Evolutionary conservation across 2,329 filamentous ascomycete genomes (phyloP), one percentile per base, ranked within the genome.

Genomic region (Botrytis fabae): DNA sequence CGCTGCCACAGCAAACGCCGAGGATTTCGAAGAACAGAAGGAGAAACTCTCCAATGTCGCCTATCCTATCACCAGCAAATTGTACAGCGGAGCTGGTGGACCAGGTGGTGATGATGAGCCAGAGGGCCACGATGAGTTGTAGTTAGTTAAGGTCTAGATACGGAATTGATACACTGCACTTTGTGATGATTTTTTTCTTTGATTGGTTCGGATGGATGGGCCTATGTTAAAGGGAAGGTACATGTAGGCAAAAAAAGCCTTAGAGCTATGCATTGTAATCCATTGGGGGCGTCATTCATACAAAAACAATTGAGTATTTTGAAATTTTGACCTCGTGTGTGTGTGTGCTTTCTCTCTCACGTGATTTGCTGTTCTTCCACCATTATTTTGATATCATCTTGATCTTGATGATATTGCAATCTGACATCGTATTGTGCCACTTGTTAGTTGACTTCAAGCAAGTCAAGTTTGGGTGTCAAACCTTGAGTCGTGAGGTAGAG

Each of bases 1-100:
- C 85, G 93, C 90, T 78, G 90, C 92, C 78, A 92, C 92, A 70
- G 96, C 96, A 77, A 90, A 87, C 78, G 88, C 94, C 74, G 95
- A 98, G 87, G 96, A 98, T 87, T 98, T 98, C 80, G 95, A 98
- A 85, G 96, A 99, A 90, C 95, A 98, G 88, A 97, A 97, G 89
- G 95, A 99, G 92, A 98, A 98, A 90, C 90, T 99, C 79, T 97
- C 93, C 80, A 92, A 93, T 84, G 93, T 98, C 77, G 96, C 96
- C 71, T 98, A 98, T 87, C 96, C 96, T 79, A 99, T 99, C 86
- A 99, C 96, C 80, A 97, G 93, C 87, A 99, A 99, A 91, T 89
- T 98, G 81, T 98, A 98, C 88, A 86, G 83, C 78, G 84, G 87
- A 79, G 86, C 88, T 80, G 90, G 89, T 79, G 91, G 88, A 78